Percentiles rank a stretch among this genome's conserved stretches.
phyloP scores from a whole-genome alignment of 2,329 filamentous ascomycete species.

The Penicillium capsulatum region DNA sequence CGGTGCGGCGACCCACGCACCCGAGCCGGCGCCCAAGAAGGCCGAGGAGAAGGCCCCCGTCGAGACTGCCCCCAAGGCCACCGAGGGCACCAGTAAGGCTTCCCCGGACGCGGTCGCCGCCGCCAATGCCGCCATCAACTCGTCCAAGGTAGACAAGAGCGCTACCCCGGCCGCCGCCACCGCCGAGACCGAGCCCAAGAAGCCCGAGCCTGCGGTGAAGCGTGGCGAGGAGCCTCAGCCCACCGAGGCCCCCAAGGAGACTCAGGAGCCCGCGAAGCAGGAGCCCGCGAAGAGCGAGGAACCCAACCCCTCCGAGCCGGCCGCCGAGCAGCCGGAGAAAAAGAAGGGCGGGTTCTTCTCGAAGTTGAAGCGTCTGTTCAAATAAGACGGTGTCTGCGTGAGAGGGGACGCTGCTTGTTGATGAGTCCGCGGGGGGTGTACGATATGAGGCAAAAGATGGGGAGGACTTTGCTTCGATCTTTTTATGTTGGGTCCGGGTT shows the following conservation, averaged over 20 bases:
- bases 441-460: conserved; percentile 10
- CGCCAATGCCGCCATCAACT: conserved; percentile 17
- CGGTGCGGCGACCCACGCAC: conserved; percentile 19
- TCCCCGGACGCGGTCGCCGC: conserved; percentile 20
- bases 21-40: conserved; percentile 18
- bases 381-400: conserved; percentile 2
- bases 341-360: conserved; percentile 29
- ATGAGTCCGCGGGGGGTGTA: conserved; percentile 8
- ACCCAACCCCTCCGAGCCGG: conserved; percentile 1
- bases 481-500: conserved; percentile 6
- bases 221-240: conserved; percentile 21
- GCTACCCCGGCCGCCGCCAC: conserved; percentile 7
- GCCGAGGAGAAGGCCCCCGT: conserved; percentile 8
- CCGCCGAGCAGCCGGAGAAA: conserved; percentile 36
- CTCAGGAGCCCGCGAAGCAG: conserved; percentile 1
- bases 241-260: conserved; percentile 6
- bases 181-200: conserved; percentile 18
- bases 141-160: conserved; percentile 20
- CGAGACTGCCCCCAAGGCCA: conserved; percentile 5
- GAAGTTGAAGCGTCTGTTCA: conserved; percentile 19
- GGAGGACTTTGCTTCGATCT: conserved; percentile 4
- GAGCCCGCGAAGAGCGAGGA: conserved; percentile 3
- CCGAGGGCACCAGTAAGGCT: conserved; percentile 9
- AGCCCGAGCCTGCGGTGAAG: conserved; percentile 22
- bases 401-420: conserved; percentile 3